Conservation (phyloP, 805 yeast species). For the Yarrowia divulgata region DNA sequence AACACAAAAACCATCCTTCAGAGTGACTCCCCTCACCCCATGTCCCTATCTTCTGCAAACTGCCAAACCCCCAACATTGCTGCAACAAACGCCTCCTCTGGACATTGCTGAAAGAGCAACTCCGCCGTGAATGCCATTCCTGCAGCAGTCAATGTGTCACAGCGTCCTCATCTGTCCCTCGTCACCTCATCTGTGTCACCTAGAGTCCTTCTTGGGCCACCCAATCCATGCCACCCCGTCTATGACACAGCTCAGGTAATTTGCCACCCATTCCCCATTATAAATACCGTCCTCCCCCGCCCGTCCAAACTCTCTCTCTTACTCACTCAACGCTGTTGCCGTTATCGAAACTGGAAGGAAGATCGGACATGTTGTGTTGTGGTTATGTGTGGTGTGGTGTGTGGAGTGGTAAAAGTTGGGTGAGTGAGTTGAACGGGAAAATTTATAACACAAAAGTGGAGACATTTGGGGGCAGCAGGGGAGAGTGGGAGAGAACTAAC, state of each 20-base stretch:
- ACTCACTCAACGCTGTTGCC: conserved; percentile 37
- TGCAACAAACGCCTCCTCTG: no score
- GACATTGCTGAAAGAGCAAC: no score
- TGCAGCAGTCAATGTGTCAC: no score
- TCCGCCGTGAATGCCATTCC: no score
- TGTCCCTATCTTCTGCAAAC: no score
- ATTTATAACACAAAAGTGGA: background rate
- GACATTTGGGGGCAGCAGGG: conserved; percentile 11
- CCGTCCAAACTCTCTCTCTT: background rate
- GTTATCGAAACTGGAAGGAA: conserved; percentile 40
- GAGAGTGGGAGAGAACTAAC: background rate
- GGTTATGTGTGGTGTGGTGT: conserved; percentile 1
- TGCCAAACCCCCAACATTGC: no score
- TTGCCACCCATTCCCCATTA: background rate
- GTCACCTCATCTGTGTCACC: no score
- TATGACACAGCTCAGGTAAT: background rate
- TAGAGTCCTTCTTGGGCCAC: no score
- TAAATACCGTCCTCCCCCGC: background rate
- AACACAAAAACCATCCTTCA: no score
- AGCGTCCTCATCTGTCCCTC: no score
- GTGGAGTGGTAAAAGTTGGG: conserved; percentile 5
- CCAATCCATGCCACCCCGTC: no score
- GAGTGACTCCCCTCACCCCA: no score
- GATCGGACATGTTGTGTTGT: conserved; percentile 35
- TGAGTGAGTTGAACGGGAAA: background rate